Evolutionary conservation across 2,329 filamentous ascomycete species (phyloP), one percentile per base, ranked within the genome.

Genomic region (Didymella glomerata): DNA sequence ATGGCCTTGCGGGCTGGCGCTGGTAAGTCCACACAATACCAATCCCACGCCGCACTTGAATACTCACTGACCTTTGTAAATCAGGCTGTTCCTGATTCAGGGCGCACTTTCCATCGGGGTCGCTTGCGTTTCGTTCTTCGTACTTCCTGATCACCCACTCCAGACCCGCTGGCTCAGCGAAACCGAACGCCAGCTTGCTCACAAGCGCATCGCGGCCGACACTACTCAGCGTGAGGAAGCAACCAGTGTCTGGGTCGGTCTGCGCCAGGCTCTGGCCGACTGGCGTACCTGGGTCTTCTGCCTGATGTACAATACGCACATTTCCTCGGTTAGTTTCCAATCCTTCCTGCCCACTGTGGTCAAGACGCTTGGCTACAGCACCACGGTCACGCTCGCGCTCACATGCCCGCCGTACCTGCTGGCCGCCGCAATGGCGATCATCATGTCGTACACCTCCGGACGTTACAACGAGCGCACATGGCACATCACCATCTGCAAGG

Each of bases 371-470:
- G 74, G 76, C 6, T 78, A 75, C 66, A 72, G 66, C 53, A 71
- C 63, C 2, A 77, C 74, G 4, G 66, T 67, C 32, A 78, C 78
- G 0, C 72, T 76, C 3, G 68, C 75, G 11, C 60, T 76, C 3
- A 74, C 72, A 0, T 82, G 80, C 56, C 84, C 84, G 0, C 84
- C 83, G 0, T 85, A 83, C 50, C 56, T 76, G 14, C 62, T 74
- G 30, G 83, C 83, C 1, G 82, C 81, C 9, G 77, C 76, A 0
- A 78, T 78, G 2, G 81, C 80, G 7, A 79, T 85, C 32, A 60
- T 78, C 3, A 79, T 81, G 14, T 81, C 80, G 1, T 84, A 80
- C 78, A 83, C 77, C 40, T 84, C 82, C 2, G 84, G 82, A 0
- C 76, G 77, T 2, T 72, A 80, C 51, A 79, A 83, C 50, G 82